Base-by-base conservation (phyloP, 805 yeast genomes). In the Zygoascus flipseniorum region DNA sequence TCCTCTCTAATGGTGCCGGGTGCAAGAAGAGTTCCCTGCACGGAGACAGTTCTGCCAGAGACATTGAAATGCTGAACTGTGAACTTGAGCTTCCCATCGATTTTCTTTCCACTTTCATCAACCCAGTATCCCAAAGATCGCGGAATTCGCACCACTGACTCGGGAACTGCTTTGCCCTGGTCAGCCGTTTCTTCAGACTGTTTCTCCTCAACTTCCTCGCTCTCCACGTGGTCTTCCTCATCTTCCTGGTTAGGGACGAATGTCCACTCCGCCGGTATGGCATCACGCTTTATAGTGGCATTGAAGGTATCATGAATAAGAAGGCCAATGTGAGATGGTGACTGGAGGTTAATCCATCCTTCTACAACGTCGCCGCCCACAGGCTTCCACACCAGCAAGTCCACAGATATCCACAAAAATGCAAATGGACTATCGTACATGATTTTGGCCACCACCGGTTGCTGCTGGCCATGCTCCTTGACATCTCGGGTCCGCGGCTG, bases 271-370 rank as follows among this genome's bases (percentile, higher is more conserved):
- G 73, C 71, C n/a, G 99, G 99, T 56, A 93, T 89, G 61, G 81
- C 83, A 65, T 78, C 83, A 66, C 86, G 82, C 69, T 86, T 88
- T 58, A 93, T 88, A 47, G 92, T 82, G 20, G 97, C 97, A 70
- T 93, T 93, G 74, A 93, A 93, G 0, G 95, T 88, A 70, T 93
- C 98, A 67, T 88, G 90, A 49, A 93, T 76, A 59, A 93, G 76
- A 56, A 93, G 74, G 56, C 97, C 98, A 62, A 93, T 85, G 66
- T 93, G 99, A 8, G 96, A 85, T 16, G 95, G 96, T 2, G 96
- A 84, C 72, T 92, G 97, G 80, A 92, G 83, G 72, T 88, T 89
- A 52, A 85, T 78, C 74, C 82, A 78, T 11, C 99, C 99, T 68
- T 90, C 95, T 18, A 93, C 71, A 1, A 76, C 71, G 65, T 93